phyloP scores from a whole-genome alignment of 1,139 yeast genomes.

The Hemisphaericaspora subhashii region DNA sequence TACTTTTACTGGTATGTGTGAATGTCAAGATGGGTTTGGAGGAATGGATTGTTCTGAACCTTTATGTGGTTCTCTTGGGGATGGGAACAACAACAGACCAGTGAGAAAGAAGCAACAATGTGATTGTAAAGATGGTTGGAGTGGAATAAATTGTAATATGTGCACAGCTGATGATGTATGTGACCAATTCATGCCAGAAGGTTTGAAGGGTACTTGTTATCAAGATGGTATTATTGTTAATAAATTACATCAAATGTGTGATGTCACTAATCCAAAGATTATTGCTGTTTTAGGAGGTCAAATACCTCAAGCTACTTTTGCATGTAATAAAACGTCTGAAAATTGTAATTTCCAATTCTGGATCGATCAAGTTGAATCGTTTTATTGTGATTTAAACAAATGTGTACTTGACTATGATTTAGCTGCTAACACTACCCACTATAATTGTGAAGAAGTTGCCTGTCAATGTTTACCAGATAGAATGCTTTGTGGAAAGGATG shows the following conservation, averaged over 20 bases:
- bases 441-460: slow-evolving; percentile 70
- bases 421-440: slow-evolving; percentile 66
- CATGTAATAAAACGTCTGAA: slow-evolving; percentile 69
- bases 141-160: slow-evolving; percentile 88
- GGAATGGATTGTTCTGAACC: slow-evolving; percentile 92
- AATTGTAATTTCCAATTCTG: slow-evolving; percentile 91
- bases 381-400: slow-evolving; percentile 75
- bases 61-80: slow-evolving; percentile 77
- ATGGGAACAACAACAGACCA: slow-evolving; percentile 62
- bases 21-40: slow-evolving; percentile 89
- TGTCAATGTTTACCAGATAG: slow-evolving; percentile 90
- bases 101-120: slow-evolving; percentile 61
- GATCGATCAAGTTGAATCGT: slow-evolving; percentile 88
- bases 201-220: slow-evolving; percentile 84
- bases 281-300: slow-evolving; percentile 75
- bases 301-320: slow-evolving; percentile 88
- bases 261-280: slow-evolving; percentile 87
- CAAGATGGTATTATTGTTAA: slow-evolving; percentile 83
- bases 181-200: slow-evolving; percentile 86
- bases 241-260: slow-evolving; percentile 85
- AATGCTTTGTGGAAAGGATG: slow-evolving; percentile 91
- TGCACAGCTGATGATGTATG: slow-evolving; percentile 76
- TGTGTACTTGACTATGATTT: slow-evolving; percentile 73
- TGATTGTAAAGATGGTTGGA: slow-evolving; percentile 83
- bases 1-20: slow-evolving; percentile 85